Base-by-base conservation (phyloP, 305 asterid species). In the Solanum hybrid region DNA sequence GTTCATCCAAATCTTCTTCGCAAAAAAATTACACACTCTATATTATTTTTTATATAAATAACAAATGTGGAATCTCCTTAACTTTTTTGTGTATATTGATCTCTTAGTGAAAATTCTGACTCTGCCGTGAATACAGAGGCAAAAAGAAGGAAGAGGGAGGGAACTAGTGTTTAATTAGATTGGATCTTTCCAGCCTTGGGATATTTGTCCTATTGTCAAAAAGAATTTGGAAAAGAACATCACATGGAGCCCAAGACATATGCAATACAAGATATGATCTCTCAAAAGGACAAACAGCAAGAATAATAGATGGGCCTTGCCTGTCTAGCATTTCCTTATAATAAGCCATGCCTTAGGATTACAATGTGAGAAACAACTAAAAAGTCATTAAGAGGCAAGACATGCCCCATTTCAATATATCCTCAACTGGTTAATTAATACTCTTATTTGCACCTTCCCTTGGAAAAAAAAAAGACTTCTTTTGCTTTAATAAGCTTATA, bases 171-270 rank as follows among this genome's bases (percentile, higher is more conserved):
- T 19, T 15, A 82, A 82, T n/a, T 60, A 35, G 87, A 37, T 31
- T 51, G 76, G 37, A 77, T 78, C 79, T 45, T 90, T 88, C 92
- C 93, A 90, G 90, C 91, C 73, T 89, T 88, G 51, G 75, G 81
- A 82, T 13, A 38, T 80, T 87, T 91, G 90, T 91, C 92, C 78
- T 51, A 75, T 87, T 90, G 40, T 38, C 86, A 90, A 87, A 36
- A 85, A 37, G 78, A 89, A 77, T 88, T 89, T 38, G 88, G 34
- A 77, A 86, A 88, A 87, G 37, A 77, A 89, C 45, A 75, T 66
- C 91, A 90, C 82, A 90, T 91, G 93, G 93, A 91, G 90, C 93
- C 93, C 92, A 90, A 89, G 93, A 91, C 75, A 91, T 90, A 35
- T 26, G 92, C 91, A 90, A 90, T 81, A 90, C 92, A 82, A 86